A percentile compares a stretch with the other conserved stretches of the same genome.
Evolutionary conservation across 2,329 filamentous ascomycete genomes (phyloP).

Genomic region (Fusarium udum): DNA sequence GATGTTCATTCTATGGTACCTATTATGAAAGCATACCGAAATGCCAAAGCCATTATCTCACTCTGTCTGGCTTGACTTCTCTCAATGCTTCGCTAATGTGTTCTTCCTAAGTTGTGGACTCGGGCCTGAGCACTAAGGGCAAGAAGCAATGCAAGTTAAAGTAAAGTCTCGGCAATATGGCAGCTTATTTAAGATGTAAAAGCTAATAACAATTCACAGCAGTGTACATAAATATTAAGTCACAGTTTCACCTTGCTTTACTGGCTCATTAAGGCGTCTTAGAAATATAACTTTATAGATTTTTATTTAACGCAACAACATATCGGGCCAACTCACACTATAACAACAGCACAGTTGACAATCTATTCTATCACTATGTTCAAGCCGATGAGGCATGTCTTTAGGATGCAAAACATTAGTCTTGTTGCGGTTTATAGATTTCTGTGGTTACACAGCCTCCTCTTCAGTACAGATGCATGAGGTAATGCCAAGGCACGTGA

Average conservation of each 20-base stretch:
- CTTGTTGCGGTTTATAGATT: too few species aligned
- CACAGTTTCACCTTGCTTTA: not conserved
- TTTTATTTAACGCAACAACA: not conserved
- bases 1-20: too few species aligned
- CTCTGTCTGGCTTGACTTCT: not conserved
- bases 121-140: accelerated
- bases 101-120: not conserved
- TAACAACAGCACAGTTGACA: not conserved
- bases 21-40: not conserved
- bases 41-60: not conserved
- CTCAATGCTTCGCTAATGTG: accelerated
- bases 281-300: not conserved
- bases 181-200: not conserved
- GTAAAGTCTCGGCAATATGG: not conserved
- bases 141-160: not conserved
- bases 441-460: not conserved
- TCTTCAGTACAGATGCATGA: not conserved
- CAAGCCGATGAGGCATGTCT: not conserved
- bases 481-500: not conserved
- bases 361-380: accelerated
- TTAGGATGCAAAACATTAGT: not conserved
- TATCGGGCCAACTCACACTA: not conserved
- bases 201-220: not conserved
- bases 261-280: not conserved
- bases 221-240: not conserved